Evolutionary conservation across 2,329 filamentous ascomycete species (phyloP), one percentile per base, ranked within the genome.

Genomic region (Fusarium piperis): DNA sequence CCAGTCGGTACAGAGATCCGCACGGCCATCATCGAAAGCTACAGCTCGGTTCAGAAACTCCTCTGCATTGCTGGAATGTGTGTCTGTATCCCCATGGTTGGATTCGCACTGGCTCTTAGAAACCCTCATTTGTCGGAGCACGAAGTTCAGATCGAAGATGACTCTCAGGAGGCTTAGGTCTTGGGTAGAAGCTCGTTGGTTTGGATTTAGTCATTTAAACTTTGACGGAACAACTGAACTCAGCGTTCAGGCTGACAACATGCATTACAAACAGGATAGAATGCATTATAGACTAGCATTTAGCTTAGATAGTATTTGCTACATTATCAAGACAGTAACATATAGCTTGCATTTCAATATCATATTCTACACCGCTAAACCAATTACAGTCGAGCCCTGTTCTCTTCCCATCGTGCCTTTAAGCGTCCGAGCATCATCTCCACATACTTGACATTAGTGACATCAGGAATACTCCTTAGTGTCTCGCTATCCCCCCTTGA

Each of bases 31-130:
- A 83, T 87, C 41, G 66, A 70, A 16, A 81, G 84, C 48, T 87
- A 87, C 71, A 78, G 81, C 57, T 77, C 83, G 36, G 81, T 85
- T 1, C 85, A 87, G 78, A 75, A 79, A 3, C 70, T 85, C 6
- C 80, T 87, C 1, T 83, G 80, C 64, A 81, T 85, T 41, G 82
- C 83, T 0, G 85, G 84, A 8, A 81, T 87, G 32, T 83, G 79
- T 39, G 70, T 87, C 9, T 85, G 83, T 28, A 79, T 86, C 15
- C 85, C 85, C 5, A 82, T 86, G 75, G 83, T 87, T 67, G 80
- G 62, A 0, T 84, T 86, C 65, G 84, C 85, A 1, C 67, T 83
- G 38, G 76, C 77, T 7, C 70, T 87, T 44, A 76, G 83, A 11
- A 85, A 87, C 71, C 85, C 84, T 0, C 80, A 77, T 56, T 70